Evolutionary conservation across 2,329 filamentous ascomycete genomes (phyloP), one percentile per base, ranked within the genome.

Genomic region (Beauveria pseudobassiana): DNA sequence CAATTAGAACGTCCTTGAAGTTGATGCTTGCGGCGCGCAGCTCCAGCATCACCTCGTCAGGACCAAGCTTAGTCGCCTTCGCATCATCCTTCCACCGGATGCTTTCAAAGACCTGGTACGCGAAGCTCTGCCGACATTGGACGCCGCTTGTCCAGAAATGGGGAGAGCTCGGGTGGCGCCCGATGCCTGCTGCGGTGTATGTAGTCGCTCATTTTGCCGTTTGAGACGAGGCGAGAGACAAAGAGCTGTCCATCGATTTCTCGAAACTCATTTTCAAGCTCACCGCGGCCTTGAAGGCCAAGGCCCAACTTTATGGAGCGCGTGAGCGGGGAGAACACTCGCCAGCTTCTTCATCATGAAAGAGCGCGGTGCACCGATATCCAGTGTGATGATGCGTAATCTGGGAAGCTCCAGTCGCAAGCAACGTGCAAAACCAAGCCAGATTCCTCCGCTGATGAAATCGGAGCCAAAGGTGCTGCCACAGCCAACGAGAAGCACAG

Each of bases 1-100:
- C 70, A 22, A 75, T 69, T 2, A 74, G 67, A 4, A 75, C 69
- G 46, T 76, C 73, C 48, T 72, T 72, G 65, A 75, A 74, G 63
- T 74, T 73, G 55, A 75, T 65, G 16, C 71, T 68, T 10, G 67
- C 63, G 1, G 69, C 65, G 10, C 65, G 63, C 18, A 65, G 52
- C 24, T 65, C 62, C 22, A 67, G 50, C 38, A 50, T 61, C 16
- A 67, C 34, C 48, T 62, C 55, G 18, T 68, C 65, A 18, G 65
- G 59, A 24, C 61, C 55, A 14, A 67, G n/a, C 20, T 53, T 43
- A 30, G 63, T 30, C 20, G 58, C 48, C 8, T 66, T 48, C 14
- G 55, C n/a, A 57, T 66, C 61, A 30, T 67, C 66, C 40, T 48
- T 50, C 58, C 65, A 67, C 5, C 62, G 63, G 22, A 67, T 48